phyloP scores from a whole-genome alignment of 306 rosid genomes.

The Prinsepia uniflora region DNA sequence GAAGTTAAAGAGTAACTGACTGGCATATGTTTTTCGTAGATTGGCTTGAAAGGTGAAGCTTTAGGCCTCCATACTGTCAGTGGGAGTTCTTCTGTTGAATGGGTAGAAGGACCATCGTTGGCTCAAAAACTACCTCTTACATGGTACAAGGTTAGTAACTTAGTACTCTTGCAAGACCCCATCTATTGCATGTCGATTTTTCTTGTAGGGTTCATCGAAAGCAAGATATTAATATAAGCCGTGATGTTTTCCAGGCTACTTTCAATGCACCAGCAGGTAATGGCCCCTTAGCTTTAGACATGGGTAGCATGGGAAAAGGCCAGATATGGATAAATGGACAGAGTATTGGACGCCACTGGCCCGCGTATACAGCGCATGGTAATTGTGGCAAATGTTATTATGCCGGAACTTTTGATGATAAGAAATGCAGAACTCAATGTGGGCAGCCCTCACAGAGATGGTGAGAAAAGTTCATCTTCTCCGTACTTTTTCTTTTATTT shows the following conservation, averaged over 20 bases:
- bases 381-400: constrained; percentile 60
- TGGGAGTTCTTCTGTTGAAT: constrained; percentile 78
- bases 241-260: constrained; percentile 49
- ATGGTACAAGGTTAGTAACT: constrained; percentile 88
- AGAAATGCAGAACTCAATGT: constrained; percentile 60
- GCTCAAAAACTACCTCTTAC: constrained; percentile 66
- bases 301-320: constrained; percentile 96
- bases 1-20: not conserved
- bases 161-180: constrained; percentile 18
- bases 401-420: constrained; percentile 67
- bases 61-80: constrained; percentile 58
- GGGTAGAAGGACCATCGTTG: constrained; percentile 65
- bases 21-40: constrained; percentile 41
- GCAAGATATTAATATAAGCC: constrained; percentile 7
- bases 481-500: not conserved
- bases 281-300: constrained; percentile 83
- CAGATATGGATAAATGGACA: constrained; percentile 86
- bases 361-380: constrained; percentile 62
- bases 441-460: constrained; percentile 95
- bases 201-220: constrained; percentile 9
- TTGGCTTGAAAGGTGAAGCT: constrained; percentile 83
- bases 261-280: constrained; percentile 67
- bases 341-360: constrained; percentile 94
- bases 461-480: constrained; percentile 39
- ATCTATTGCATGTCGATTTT: constrained; percentile 4